Evolutionary conservation across 139 green algal species (phyloP).

Genomic region (Desmodesmus armatus): DNA sequence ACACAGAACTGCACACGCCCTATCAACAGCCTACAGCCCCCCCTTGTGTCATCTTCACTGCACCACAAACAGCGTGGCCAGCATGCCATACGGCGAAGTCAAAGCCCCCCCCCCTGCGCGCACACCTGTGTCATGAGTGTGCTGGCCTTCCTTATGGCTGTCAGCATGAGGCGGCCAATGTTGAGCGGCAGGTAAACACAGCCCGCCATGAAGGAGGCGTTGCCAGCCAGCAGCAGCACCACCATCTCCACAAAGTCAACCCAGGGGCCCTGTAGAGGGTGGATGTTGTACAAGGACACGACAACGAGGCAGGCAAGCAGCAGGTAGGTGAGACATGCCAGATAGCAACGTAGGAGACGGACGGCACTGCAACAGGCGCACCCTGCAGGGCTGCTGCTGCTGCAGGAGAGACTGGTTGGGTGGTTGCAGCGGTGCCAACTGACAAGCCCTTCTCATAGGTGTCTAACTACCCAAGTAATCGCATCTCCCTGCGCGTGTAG

Average conservation of each 20-base stretch:
- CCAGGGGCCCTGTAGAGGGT: constrained; percentile 46
- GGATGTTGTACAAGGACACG: no score
- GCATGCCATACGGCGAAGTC: no score
- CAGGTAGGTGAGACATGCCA: no score
- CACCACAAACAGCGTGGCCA: not conserved
- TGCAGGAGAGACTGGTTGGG: no score
- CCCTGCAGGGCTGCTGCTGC: not conserved
- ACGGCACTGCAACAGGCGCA: no score
- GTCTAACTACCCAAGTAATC: no score
- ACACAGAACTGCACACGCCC: no score
- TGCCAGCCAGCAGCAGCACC: constrained; percentile 35
- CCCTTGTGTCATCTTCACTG: not conserved
- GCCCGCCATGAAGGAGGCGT: constrained; percentile 38
- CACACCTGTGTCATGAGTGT: not conserved
- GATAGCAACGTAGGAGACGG: no score
- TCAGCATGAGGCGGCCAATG: constrained; percentile 36
- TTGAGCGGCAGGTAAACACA: constrained; percentile 29
- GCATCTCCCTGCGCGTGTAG: no score
- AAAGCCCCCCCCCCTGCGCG: not conserved
- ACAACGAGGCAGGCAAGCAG: no score
- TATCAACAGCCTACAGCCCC: not conserved
- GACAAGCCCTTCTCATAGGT: no score
- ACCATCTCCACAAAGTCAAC: constrained; percentile 39
- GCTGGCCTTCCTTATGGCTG: not conserved
- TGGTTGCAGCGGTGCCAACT: no score